Base-by-base conservation (phyloP, 208 protist species). In the Acanthamoeba rhysodes region DNA sequence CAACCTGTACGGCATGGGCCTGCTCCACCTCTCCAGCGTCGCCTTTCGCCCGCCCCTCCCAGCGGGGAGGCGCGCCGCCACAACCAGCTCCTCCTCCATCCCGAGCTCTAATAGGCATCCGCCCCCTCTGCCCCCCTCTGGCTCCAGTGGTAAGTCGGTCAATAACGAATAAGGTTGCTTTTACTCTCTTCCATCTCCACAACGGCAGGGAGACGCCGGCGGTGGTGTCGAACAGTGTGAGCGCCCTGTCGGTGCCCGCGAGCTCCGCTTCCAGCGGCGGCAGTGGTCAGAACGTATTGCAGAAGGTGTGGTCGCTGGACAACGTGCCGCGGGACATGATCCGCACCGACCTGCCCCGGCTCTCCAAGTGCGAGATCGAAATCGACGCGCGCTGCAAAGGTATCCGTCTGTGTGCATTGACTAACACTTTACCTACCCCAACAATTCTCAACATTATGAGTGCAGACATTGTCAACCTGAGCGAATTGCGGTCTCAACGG, bases 1-100 rank as follows among this genome's bases (percentile, higher is more conserved):
- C 53, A 98, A 98, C 90, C 59, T 98, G 20, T 96, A 95, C 70
- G 97, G 97, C 20, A 98, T 98, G 97, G 96, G 94, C 27, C 95
- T 97, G 34, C 32, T 98, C 27, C 32, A 97, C 55, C 70, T 97
- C 22, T 59, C 24, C 9, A 27, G 29, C 12, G 94, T 94, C 8
- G n/a, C 6, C 8, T 98, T 98, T 72, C 80, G 97, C 34, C 16
- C 45, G 29, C 95, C 96, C 5, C 68, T 96, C 48, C 92, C 90
- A 3, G 32, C 45, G 1, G 32, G 48, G 4, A 78, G 66, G 41
- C 62, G 48, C 37, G 27, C 50, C 18, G n/a, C 41, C 14, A 55
- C 76, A n/a, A n/a, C n/a, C n/a, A n/a, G n/a, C 29, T 37, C 0
- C 29, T 0, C 2, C 1, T 20, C 27, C 45, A 5, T 66, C 48